A percentile compares a stretch with the other conserved stretches of the same genome.
These are phyloP conservation scores for Ploettnerulaceae sp. DNA, from an alignment of 2,329 filamentous ascomycete species.

Conservation along the genomic window DNA sequence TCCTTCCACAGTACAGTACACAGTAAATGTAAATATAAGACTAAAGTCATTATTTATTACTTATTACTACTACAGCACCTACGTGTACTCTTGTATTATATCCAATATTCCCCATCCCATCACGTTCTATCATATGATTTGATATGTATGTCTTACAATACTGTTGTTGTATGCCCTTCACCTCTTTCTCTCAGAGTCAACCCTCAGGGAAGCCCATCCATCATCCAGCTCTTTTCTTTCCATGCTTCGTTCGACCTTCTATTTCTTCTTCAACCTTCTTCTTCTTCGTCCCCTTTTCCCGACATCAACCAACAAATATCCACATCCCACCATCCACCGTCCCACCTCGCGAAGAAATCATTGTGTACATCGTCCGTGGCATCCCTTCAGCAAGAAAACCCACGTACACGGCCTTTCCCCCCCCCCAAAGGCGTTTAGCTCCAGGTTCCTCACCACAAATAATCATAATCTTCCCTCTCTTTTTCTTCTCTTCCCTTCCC, in stretches of 20 bases:
- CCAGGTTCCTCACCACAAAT: too few species aligned
- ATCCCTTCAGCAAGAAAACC: slow-evolving; percentile 5
- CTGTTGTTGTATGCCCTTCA: not conserved
- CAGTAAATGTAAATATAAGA: too few species aligned
- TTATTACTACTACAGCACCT: too few species aligned
- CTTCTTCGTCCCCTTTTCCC: not conserved
- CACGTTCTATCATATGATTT: too few species aligned
- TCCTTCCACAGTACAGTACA: too few species aligned
- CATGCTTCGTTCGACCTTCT: not conserved
- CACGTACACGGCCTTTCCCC: not conserved
- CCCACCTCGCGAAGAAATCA: not conserved
- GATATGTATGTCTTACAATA: too few species aligned
- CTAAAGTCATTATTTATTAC: too few species aligned
- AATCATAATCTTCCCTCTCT: too few species aligned
- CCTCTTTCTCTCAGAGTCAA: not conserved
- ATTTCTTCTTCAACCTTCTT: not conserved
- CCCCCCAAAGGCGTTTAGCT: slow-evolving; percentile 7
- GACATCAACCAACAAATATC: slow-evolving; percentile 3
- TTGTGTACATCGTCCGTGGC: slow-evolving; percentile 6
- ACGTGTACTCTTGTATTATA: too few species aligned
- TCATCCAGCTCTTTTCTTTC: not conserved
- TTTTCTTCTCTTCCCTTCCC: too few species aligned
- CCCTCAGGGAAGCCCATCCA: not conserved
- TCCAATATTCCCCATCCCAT: too few species aligned
- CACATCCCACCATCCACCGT: not conserved